Evolutionary conservation across 768 basidiomycete species (phyloP).

Genomic region (Ramaria sp.): DNA sequence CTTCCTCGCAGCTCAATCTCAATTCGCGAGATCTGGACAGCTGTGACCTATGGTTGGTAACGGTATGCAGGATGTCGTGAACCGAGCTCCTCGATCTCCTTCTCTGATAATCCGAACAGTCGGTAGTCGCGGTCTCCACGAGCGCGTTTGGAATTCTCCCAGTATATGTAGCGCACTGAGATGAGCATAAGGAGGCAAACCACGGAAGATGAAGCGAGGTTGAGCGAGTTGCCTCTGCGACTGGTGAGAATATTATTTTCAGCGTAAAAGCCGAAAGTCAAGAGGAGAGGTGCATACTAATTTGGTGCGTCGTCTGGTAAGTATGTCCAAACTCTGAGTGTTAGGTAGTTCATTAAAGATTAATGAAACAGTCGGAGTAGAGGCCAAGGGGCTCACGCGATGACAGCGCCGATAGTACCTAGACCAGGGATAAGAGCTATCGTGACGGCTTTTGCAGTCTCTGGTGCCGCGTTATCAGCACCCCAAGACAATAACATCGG

Average conservation of each 20-base stretch:
- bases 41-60: slow-evolving; percentile 27
- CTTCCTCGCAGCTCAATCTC: no score
- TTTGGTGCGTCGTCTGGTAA: slow-evolving; percentile 34
- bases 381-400: slow-evolving; percentile 35
- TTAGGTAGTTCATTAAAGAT: neutral
- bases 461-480: slow-evolving; percentile 38
- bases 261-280: no score
- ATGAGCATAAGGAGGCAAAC: slow-evolving; percentile 23
- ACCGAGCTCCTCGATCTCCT: slow-evolving; percentile 30
- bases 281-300: slow-evolving; percentile 14
- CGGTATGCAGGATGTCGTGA: slow-evolving; percentile 34
- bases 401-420: slow-evolving; percentile 33
- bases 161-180: slow-evolving; percentile 25
- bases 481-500: no score
- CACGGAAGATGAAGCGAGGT: slow-evolving; percentile 27
- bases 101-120: slow-evolving; percentile 25
- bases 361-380: neutral
- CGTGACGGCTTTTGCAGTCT: slow-evolving; percentile 35
- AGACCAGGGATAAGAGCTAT: slow-evolving; percentile 34
- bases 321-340: slow-evolving; percentile 35
- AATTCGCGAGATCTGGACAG: no score
- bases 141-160: slow-evolving; percentile 34
- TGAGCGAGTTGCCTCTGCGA: slow-evolving; percentile 34
- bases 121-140: slow-evolving; percentile 32
- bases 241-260: no score